Conservation (phyloP, 192 early-diverging fungal species). For the Backusella westeae region DNA sequence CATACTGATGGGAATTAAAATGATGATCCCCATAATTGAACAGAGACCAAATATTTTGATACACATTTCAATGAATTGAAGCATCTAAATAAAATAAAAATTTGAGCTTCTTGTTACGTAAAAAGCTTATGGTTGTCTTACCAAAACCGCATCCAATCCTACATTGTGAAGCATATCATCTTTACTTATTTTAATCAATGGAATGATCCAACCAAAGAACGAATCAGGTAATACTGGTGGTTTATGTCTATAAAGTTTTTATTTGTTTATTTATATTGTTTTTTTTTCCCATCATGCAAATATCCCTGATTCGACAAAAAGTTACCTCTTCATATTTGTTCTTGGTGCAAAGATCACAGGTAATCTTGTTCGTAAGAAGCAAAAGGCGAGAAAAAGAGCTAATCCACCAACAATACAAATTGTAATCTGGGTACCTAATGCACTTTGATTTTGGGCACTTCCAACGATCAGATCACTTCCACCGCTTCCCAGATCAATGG, state of each 20-base stretch:
- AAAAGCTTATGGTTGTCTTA: conserved; percentile 16
- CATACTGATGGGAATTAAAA: conserved; percentile 45
- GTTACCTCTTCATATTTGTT: conserved; percentile 32
- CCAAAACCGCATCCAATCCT: conserved; percentile 60
- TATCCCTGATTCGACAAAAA: not conserved
- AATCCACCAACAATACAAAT: conserved; percentile 20
- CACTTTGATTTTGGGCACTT: conserved; percentile 25
- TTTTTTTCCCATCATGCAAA: not conserved
- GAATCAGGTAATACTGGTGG: conserved; percentile 42
- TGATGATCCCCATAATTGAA: conserved; percentile 40
- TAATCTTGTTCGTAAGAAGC: conserved; percentile 20
- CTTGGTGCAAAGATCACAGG: conserved; percentile 31
- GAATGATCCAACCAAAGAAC: conserved; percentile 56
- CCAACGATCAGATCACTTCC: not conserved
- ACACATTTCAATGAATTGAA: conserved; percentile 48
- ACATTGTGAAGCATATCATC: conserved; percentile 48
- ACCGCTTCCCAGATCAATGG: not conserved
- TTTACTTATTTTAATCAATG: conserved; percentile 41
- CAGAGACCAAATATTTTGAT: conserved; percentile 46
- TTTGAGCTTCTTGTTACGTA: not conserved
- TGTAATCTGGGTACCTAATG: conserved; percentile 18
- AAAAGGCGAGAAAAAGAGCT: conserved; percentile 29
- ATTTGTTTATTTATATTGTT: not conserved
- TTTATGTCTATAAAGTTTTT: conserved; percentile 34
- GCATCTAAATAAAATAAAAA: conserved; percentile 31